Percentiles rank a stretch among this genome's conserved stretches.
Conservation (phyloP, 2,329 filamentous ascomycete species). For the Aspergillus ustus region DNA sequence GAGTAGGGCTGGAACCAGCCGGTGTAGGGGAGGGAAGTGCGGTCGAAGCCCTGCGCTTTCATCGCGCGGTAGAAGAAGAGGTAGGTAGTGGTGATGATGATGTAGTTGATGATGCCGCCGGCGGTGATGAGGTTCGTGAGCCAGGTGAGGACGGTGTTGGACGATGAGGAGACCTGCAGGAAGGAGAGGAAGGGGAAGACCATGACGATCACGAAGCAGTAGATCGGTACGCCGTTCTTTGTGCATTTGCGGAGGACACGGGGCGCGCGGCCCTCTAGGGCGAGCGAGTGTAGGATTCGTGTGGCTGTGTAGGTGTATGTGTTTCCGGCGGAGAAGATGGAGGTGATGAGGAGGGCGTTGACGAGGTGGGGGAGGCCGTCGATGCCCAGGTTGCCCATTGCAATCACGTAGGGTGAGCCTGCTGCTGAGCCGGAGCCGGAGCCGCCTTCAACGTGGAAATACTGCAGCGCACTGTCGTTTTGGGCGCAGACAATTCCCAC, state of each 20-base stretch:
- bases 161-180: slow-evolving; percentile 56
- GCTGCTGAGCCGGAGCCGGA: slow-evolving; percentile 51
- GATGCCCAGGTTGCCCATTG: slow-evolving; percentile 61
- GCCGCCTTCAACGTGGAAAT: slow-evolving; percentile 20
- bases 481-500: slow-evolving; percentile 71
- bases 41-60: slow-evolving; percentile 57
- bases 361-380: slow-evolving; percentile 60
- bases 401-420: slow-evolving; percentile 67
- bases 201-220: slow-evolving; percentile 60
- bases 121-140: slow-evolving; percentile 62
- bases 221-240: slow-evolving; percentile 65
- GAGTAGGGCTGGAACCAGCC: slow-evolving; percentile 65
- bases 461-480: slow-evolving; percentile 54
- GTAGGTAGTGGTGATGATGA: slow-evolving; percentile 64
- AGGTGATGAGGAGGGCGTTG: slow-evolving; percentile 60
- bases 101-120: slow-evolving; percentile 63
- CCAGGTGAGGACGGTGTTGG: slow-evolving; percentile 58
- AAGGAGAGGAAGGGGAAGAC: slow-evolving; percentile 60
- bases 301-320: slow-evolving; percentile 60
- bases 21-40: slow-evolving; percentile 60
- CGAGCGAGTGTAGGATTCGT: slow-evolving; percentile 58
- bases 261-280: slow-evolving; percentile 59
- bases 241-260: slow-evolving; percentile 63
- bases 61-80: slow-evolving; percentile 62
- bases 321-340: slow-evolving; percentile 62